phyloP scores from a whole-genome alignment of 768 basidiomycete genomes.

The Lentinula edodes region DNA sequence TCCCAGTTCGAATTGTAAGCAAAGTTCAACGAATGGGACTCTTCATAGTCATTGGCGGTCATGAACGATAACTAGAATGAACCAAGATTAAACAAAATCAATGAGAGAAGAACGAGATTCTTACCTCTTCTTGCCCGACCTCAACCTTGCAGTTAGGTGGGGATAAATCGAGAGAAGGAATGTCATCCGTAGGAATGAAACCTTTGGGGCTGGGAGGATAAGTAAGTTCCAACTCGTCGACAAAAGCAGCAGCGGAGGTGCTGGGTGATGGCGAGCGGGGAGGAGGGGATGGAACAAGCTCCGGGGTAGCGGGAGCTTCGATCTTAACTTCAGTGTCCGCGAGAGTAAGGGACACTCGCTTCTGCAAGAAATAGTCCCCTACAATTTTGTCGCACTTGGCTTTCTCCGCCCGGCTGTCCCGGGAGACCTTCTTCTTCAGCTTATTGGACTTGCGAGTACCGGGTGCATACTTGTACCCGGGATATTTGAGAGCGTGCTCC shows the following conservation, averaged over 20 bases:
- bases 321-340: neutral
- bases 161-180: slow-evolving; percentile 28
- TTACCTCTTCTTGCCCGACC: neutral
- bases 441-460: slow-evolving; percentile 16
- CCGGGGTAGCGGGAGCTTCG: neutral
- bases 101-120: neutral
- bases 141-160: slow-evolving; percentile 13
- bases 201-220: neutral
- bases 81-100: neutral
- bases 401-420: slow-evolving; percentile 25
- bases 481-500: slow-evolving; percentile 42
- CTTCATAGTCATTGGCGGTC: neutral
- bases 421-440: slow-evolving; percentile 29
- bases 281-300: slow-evolving; percentile 2
- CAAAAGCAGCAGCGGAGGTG: slow-evolving; percentile 3
- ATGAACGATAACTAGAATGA: neutral
- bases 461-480: slow-evolving; percentile 55
- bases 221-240: neutral
- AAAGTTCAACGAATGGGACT: neutral
- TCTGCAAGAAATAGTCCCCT: slow-evolving; percentile 12
- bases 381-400: slow-evolving; percentile 34
- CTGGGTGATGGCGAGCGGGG: slow-evolving; percentile 5
- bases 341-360: neutral
- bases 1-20: neutral
- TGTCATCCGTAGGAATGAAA: slow-evolving; percentile 30